Percentiles rank a stretch among this genome's conserved stretches.
These are phyloP conservation scores for Selenicereus undatus DNA, from an alignment of 148 eudicot species.

Conservation along the genomic window DNA sequence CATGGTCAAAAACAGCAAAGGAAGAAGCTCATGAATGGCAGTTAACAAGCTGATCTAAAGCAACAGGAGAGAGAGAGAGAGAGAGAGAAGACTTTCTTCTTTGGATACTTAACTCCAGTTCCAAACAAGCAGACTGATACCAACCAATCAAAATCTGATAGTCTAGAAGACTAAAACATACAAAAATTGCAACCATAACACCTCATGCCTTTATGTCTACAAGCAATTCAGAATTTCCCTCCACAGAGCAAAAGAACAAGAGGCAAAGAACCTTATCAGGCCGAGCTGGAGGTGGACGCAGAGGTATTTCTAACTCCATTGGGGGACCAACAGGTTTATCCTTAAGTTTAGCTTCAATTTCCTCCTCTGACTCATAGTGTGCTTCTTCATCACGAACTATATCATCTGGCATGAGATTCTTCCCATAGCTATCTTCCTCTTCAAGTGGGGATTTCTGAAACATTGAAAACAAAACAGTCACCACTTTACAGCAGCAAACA, in stretches of 20 bases:
- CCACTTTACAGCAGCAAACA: conserved; percentile 9
- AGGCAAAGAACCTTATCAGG: conserved; percentile 56
- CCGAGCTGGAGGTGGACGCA: conserved; percentile 82
- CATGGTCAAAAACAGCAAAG: too few species aligned
- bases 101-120: neutral
- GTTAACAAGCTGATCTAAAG: too few species aligned
- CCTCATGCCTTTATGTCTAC: neutral
- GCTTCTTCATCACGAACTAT: conserved; percentile 81
- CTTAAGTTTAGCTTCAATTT: conserved; percentile 58
- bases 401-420: conserved; percentile 74
- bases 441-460: conserved; percentile 68
- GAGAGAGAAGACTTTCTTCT: neutral
- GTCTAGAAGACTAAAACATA: neutral
- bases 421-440: conserved; percentile 74
- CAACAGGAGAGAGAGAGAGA: too few species aligned
- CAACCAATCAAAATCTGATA: neutral
- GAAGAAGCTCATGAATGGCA: too few species aligned
- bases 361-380: conserved; percentile 80
- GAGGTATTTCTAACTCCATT: conserved; percentile 81
- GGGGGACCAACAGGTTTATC: conserved; percentile 91
- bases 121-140: neutral
- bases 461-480: conserved; percentile 6
- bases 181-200: neutral
- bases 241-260: neutral
- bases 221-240: conserved; percentile 4